phyloP scores from a whole-genome alignment of 768 basidiomycete species.

The Serendipita indica region DNA sequence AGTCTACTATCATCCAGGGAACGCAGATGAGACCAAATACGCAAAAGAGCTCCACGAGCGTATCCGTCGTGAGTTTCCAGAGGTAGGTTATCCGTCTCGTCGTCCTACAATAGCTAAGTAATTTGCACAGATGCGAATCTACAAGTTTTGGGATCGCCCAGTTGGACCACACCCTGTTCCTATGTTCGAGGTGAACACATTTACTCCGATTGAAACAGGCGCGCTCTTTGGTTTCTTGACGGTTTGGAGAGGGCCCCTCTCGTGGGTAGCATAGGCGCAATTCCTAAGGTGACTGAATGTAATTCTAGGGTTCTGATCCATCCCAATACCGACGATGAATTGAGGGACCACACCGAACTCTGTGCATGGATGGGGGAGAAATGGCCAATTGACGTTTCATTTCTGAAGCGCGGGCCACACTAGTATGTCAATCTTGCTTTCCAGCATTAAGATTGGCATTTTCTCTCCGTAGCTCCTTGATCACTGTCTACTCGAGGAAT shows the following conservation, averaged over 20 bases:
- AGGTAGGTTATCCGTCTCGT: constrained; percentile 26
- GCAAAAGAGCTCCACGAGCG: constrained; percentile 44
- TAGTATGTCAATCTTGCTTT: neutral
- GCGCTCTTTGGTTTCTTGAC: constrained; percentile 53
- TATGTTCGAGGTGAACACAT: constrained; percentile 60
- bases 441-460: constrained; percentile 28
- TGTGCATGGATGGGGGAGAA: constrained; percentile 51
- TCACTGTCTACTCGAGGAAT: constrained; percentile 45
- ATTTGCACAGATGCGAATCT: constrained; percentile 38
- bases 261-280: constrained; percentile 30
- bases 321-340: constrained; percentile 46
- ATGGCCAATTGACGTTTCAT: constrained; percentile 31
- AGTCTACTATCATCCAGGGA: constrained; percentile 50
- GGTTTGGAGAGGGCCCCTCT: constrained; percentile 54
- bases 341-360: constrained; percentile 47
- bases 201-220: constrained; percentile 52
- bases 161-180: constrained; percentile 55
- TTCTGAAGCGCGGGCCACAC: neutral
- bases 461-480: constrained; percentile 71
- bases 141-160: constrained; percentile 45
- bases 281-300: neutral
- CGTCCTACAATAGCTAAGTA: neutral
- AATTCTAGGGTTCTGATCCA: constrained; percentile 46
- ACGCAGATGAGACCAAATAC: constrained; percentile 30
- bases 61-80: constrained; percentile 51